Conservation (phyloP, 306 rosid species). For the Vigna radiata region DNA sequence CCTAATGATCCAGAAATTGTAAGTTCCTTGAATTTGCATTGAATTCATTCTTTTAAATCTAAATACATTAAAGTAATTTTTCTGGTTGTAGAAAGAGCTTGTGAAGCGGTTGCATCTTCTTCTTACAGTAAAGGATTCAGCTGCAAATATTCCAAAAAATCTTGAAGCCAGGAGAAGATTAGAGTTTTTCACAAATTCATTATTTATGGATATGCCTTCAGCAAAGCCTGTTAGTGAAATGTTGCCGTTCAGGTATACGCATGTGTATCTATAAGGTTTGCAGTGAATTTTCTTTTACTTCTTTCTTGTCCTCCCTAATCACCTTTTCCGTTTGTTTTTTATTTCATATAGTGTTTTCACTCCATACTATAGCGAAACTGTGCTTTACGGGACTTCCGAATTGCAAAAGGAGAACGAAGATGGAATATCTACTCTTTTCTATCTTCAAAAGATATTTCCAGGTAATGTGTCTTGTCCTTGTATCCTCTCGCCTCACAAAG, state of each 20-base stretch:
- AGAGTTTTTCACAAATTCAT: conserved; percentile 90
- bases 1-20: conserved; percentile 91
- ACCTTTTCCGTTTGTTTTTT: conserved; percentile 26
- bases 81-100: conserved; percentile 72
- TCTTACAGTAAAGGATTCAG: conserved; percentile 91
- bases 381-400: conserved; percentile 84
- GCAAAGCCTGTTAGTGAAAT: conserved; percentile 96
- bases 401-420: conserved; percentile 91
- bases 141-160: conserved; percentile 93
- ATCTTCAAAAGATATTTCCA: conserved; percentile 98
- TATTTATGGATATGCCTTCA: conserved; percentile 93
- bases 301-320: conserved; percentile 2
- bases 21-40: conserved; percentile 39
- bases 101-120: conserved; percentile 95
- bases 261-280: conserved; percentile 40
- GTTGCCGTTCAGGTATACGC: conserved; percentile 80
- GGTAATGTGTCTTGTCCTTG: conserved; percentile 57
- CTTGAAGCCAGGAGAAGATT: conserved; percentile 98
- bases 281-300: conserved; percentile 17
- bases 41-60: conserved; percentile 6
- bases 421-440: conserved; percentile 90
- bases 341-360: conserved; percentile 85
- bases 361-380: conserved; percentile 98
- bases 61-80: not conserved
- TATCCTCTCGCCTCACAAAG: not conserved